Conservation (phyloP, 1,284 basidiomycete genomes). For the Pseudozyma sp. region DNA sequence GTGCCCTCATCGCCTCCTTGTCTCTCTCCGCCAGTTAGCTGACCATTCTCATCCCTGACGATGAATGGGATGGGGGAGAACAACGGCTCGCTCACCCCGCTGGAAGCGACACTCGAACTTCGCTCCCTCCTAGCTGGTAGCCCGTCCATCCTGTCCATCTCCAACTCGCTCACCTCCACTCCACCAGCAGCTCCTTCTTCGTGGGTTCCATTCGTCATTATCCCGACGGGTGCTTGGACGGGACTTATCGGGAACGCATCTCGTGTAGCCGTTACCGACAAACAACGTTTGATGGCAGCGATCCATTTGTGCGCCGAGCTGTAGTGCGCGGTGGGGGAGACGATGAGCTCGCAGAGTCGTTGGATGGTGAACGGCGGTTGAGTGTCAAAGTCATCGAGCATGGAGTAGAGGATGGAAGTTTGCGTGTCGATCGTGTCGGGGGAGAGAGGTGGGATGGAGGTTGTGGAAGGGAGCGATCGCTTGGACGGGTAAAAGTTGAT, state of each 20-base stretch:
- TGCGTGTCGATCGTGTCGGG: background rate
- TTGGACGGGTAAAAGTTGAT: conserved; percentile 38
- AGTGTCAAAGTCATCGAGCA: conserved; percentile 54
- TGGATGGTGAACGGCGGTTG: conserved; percentile 61
- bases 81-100: conserved; percentile 19
- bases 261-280: conserved; percentile 49
- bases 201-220: conserved; percentile 6
- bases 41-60: conserved; percentile 18
- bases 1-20: background rate
- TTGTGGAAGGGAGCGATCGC: conserved; percentile 6
- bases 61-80: conserved; percentile 47
- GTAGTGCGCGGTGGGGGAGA: conserved; percentile 36
- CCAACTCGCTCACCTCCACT: conserved; percentile 14
- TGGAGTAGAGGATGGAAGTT: conserved; percentile 9
- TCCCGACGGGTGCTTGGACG: conserved; percentile 11
- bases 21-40: background rate
- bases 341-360: conserved; percentile 45
- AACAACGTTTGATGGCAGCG: conserved; percentile 32
- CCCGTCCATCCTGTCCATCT: conserved; percentile 42
- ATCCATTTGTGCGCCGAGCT: conserved; percentile 33
- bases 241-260: conserved; percentile 50
- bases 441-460: conserved; percentile 5
- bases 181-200: background rate
- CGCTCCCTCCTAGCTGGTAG: conserved; percentile 12
- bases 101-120: conserved; percentile 9